Percentiles rank a stretch among this genome's conserved stretches.
Evolutionary conservation across 768 basidiomycete species (phyloP).

Genomic region (Pleurotus cornucopiae): DNA sequence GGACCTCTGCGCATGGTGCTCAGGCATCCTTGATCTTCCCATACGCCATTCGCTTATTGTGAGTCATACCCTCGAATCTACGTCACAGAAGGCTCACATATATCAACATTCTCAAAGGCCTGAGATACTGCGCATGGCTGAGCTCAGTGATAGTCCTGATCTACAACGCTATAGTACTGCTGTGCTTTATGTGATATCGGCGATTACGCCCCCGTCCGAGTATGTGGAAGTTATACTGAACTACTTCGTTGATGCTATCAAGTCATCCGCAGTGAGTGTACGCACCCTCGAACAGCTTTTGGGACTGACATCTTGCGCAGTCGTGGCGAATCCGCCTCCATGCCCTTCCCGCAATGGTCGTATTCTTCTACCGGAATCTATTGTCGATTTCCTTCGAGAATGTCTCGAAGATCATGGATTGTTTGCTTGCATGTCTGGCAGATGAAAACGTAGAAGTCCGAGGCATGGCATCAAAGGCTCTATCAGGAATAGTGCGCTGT

Average conservation of each 20-base stretch:
- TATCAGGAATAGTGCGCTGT: slow-evolving; percentile 84
- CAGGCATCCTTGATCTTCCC: slow-evolving; percentile 76
- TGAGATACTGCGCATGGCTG: slow-evolving; percentile 86
- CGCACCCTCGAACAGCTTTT: slow-evolving; percentile 10
- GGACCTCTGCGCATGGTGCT: slow-evolving; percentile 69
- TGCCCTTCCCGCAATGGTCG: slow-evolving; percentile 81
- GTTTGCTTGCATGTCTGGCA: slow-evolving; percentile 75
- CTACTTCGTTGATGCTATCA: slow-evolving; percentile 66
- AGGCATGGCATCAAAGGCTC: slow-evolving; percentile 82
- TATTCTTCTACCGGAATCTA: slow-evolving; percentile 90
- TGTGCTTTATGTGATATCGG: slow-evolving; percentile 78
- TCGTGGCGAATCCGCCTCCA: slow-evolving; percentile 90
- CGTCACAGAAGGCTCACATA: not conserved
- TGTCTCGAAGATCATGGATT: slow-evolving; percentile 73
- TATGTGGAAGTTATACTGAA: slow-evolving; percentile 58
- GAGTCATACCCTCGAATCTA: slow-evolving; percentile 23
- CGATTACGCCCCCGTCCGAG: slow-evolving; percentile 67
- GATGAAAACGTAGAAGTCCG: slow-evolving; percentile 94
- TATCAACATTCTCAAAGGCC: slow-evolving; percentile 45
- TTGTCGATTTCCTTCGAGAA: slow-evolving; percentile 66
- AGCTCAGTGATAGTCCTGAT: slow-evolving; percentile 82
- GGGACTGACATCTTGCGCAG: slow-evolving; percentile 46
- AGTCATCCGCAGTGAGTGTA: slow-evolving; percentile 64
- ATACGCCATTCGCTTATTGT: slow-evolving; percentile 77
- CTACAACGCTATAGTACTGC: slow-evolving; percentile 78